Evolutionary conservation across 768 basidiomycete genomes (phyloP), one percentile per base, ranked within the genome.

Genomic region (Paxillus rubicundulus): DNA sequence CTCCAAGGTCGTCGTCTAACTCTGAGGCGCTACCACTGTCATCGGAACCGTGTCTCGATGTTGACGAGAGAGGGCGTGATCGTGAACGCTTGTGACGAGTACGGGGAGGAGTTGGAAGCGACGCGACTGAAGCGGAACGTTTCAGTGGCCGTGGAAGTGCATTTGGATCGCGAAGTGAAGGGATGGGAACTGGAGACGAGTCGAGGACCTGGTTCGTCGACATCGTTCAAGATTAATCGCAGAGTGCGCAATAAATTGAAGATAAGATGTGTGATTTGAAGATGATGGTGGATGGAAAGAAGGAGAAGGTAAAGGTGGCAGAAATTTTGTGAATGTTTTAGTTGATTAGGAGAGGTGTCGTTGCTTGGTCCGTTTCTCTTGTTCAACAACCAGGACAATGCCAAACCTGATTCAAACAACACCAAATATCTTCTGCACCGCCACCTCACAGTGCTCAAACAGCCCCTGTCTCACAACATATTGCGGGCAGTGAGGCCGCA

Each of bases 31-130:
- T 73, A 48, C 63, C 66, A 33, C 69, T 57, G 27, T 63, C 68
- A 27, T 74, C 70, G 9, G 69, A 66, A 52, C 77, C 78, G 54
- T 66, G 70, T 52, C 80, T 77, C 20, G 78, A 79, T 37, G 77
- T 75, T 32, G 73, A 73, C 16, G 77, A 76, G 0, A 69, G 70
- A 44, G 74, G 65, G 18, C 77, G 75, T 7, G 71, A 63, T 36
- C 72, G 73, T 50, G 77, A 68, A 17, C 74, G 74, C 55, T 77
- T 83, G 51, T 79, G 73, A 45, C 71, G 74, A 8, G 84, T 86
- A 27, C 80, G 70, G 0, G 86, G 86, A 18, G 85, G 86, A 0
- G 86, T 87, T 34, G 84, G 85, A 20, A 87, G 73, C 4, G 83
- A 83, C 28, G 79, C 81, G 38, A 76, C 74, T 16, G 85, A 87